Evolutionary conservation across 345 rosid species (phyloP), one percentile per base, ranked within the genome.

Genomic region (Eucalyptus brandiana): DNA sequence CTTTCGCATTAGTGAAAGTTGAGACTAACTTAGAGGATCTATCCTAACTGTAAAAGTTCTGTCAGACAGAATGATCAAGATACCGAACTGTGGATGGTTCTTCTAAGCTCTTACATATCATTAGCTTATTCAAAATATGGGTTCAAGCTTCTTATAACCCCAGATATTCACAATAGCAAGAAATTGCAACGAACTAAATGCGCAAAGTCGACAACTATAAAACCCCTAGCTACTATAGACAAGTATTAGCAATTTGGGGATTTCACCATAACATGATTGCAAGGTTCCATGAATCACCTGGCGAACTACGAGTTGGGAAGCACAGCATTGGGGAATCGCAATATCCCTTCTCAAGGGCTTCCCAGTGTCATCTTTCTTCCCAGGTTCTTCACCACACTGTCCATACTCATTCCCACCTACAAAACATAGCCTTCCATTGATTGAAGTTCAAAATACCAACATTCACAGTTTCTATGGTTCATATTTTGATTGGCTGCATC

Each of bases 381-480:
- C 98, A 83, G 99, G 98, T 90, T 98, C 99, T 93, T 98, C 99
- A 88, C 99, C 99, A 90, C 99, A 98, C 90, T 98, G 99, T 32
- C 99, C 99, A 92, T 98, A 98, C 92, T 98, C 99, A 90, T 96
- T 98, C 80, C 99, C 99, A 86, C 99, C 99, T 98, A 91, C 89
- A 92, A 8, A 69, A 88, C 34, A 86, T 34, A 32, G 62, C 45
- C 83, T 37, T 72, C 26, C 45, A 72, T 72, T 72, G 83, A 72
- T 72, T 37, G 45, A 37, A 72, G 83, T 37, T 72, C 83, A 72
- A 72, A 72, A 72, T 19, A 72, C 83, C 83, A 72, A 72, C 45
- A 72, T 40, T 37, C 42, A 21, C 28, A 76, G 47, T 21, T 37
- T 76, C 83, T 11, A 76, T 6, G 83, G 83, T 76, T 76, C 28